phyloP scores from a whole-genome alignment of 192 early-diverging fungal genomes.

The Gonapodya prolifera region DNA sequence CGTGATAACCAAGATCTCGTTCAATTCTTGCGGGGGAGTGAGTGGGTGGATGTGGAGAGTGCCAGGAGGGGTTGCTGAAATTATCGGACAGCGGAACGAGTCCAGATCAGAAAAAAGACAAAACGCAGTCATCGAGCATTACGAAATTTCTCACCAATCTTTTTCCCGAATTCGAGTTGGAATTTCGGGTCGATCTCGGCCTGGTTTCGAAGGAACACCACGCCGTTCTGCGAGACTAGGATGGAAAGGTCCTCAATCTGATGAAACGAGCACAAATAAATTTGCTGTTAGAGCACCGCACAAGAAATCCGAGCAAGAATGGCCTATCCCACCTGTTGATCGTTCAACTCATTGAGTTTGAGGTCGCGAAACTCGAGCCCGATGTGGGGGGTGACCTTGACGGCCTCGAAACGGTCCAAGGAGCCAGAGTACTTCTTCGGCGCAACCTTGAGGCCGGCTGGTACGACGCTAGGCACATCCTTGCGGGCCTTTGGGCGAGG shows the following conservation, averaged over 20 bases:
- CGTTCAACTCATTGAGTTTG: not conserved
- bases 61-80: too few relatives aligned
- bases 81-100: too few relatives aligned
- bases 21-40: not conserved
- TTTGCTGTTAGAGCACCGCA: not conserved
- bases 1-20: not conserved
- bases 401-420: not conserved
- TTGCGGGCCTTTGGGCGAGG: not conserved
- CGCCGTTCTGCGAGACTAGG: slow-evolving; percentile 13
- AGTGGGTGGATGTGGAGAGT: not conserved
- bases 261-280: not conserved
- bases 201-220: slow-evolving; percentile 21
- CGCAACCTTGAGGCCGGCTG: not conserved
- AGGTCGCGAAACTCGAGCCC: not conserved
- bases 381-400: not conserved
- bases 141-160: slow-evolving; percentile 14
- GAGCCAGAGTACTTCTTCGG: not conserved
- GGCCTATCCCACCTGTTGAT: not conserved
- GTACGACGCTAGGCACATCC: not conserved
- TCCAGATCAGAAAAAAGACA: too few relatives aligned
- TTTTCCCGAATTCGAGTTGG: slow-evolving; percentile 15
- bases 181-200: slow-evolving; percentile 14
- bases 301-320: not conserved
- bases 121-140: too few relatives aligned
- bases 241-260: not conserved